A percentile compares a stretch with the other conserved stretches of the same genome.
phyloP scores from a whole-genome alignment of 495 filamentous ascomycete species.

The Evernia prunastri region DNA sequence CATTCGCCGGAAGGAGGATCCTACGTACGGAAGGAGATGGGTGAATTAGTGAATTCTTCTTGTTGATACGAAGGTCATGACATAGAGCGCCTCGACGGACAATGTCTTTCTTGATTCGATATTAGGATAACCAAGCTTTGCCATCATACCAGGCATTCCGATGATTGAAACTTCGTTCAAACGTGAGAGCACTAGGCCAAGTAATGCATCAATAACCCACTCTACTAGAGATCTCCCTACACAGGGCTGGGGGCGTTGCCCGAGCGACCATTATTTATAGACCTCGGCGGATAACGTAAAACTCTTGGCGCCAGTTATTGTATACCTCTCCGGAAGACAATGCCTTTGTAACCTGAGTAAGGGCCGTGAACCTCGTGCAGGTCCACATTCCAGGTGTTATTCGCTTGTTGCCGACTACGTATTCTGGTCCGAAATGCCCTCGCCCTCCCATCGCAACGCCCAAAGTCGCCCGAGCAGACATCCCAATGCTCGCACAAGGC shows the following conservation, averaged over 20 bases:
- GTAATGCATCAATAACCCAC: neutral
- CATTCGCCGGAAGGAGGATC: conserved; percentile 17
- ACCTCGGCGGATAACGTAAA: neutral
- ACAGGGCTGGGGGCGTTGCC: neutral
- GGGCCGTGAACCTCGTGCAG: neutral
- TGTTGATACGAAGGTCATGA: neutral
- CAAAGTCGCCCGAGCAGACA: neutral
- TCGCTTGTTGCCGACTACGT: too few relatives aligned
- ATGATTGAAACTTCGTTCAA: neutral
- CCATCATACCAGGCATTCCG: neutral
- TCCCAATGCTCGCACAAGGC: conserved; percentile 18
- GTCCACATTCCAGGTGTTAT: neutral
- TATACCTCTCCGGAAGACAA: neutral
- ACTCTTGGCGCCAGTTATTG: neutral
- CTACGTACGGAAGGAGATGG: conserved; percentile 23
- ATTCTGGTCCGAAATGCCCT: neutral
- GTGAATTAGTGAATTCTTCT: conserved; percentile 1
- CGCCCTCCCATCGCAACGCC: conserved; percentile 1
- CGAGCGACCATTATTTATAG: conserved; percentile 3
- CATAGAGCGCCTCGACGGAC: neutral
- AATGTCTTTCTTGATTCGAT: neutral
- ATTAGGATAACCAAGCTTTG: neutral
- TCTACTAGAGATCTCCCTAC: neutral
- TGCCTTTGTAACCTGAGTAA: neutral
- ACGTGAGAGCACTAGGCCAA: neutral